Conservation (phyloP, 805 yeast genomes). For the Nakazawaea ishiwadae region DNA sequence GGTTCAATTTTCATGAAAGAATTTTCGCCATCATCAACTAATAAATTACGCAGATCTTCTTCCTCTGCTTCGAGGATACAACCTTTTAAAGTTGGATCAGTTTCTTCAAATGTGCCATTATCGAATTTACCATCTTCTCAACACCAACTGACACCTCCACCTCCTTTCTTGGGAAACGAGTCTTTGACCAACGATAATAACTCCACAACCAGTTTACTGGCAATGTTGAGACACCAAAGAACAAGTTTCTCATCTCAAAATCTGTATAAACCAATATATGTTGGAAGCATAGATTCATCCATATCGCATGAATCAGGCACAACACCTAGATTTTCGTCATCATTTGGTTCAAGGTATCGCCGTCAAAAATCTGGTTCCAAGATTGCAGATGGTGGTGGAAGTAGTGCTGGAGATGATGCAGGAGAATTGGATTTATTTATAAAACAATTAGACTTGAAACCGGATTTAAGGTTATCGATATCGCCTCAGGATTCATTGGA, state of each 20-base stretch:
- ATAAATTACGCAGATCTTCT: conserved; percentile 12
- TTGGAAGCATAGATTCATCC: conserved; percentile 18
- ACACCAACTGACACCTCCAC: conserved; percentile 25
- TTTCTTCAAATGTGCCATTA: conserved; percentile 36
- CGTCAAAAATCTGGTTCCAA: conserved; percentile 16
- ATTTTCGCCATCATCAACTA: conserved; percentile 13
- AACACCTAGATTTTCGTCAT: conserved; percentile 62
- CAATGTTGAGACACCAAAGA: conserved; percentile 38
- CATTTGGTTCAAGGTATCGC: conserved; percentile 57
- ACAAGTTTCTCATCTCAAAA: conserved; percentile 13
- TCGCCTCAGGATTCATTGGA: conserved; percentile 17
- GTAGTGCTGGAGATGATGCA: too few relatives aligned
- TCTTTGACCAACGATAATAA: conserved; percentile 40
- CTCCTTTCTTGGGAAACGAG: conserved; percentile 19
- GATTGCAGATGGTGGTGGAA: too few relatives aligned
- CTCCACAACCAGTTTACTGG: conserved; percentile 50
- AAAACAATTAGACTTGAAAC: conserved; percentile 30
- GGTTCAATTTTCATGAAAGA: conserved; percentile 16
- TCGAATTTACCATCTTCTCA: conserved; percentile 18
- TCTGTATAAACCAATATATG: conserved; percentile 3
- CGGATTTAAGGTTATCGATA: conserved; percentile 27
- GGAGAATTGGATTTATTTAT: conserved; percentile 30
- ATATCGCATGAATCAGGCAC: conserved; percentile 20
- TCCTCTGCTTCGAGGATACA: conserved; percentile 39
- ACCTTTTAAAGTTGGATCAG: conserved; percentile 61